Evolutionary conservation across 2,329 filamentous ascomycete species (phyloP), one percentile per base, ranked within the genome.

Genomic region (Incumbomyces delicatus): DNA sequence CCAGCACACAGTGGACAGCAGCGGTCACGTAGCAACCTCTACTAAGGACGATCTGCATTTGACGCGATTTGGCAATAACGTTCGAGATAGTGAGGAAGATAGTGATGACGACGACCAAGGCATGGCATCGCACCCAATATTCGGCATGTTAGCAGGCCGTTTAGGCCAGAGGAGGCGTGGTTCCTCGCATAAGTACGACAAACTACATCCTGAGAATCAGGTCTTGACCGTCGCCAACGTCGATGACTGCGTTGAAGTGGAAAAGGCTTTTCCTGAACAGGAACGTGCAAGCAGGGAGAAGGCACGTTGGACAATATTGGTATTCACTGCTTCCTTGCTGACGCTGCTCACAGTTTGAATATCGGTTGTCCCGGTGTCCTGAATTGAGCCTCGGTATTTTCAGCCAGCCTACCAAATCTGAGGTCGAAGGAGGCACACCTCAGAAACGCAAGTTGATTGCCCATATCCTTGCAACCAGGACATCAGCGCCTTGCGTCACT

Each of bases 311-410:
- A 27, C 22, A 27, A 27, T 8, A 27, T 27, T 27, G 22, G 8
- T 27, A 8, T 27, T 27, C 22, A 27, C 22, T 8, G 22, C 22
- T 27, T 27, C 22, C 22, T 27, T 47, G 12, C 36, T 43, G 17
- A 40, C 39, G 13, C 12, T 20, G 22, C 10, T 27, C 33, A 27
- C 59, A 90, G 85, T 79, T 92, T 59, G 68, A 76, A 47, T 94
- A 94, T 65, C 83, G 87, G 51, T 76, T 94, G 20, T 76, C 74
- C 20, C 75, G 72, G 59, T 89, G 84, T 61, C 81, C 84, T 33
- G 84, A 89, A 59, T 75, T 95, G 46, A 83, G 78, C 61, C 71
- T 89, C 44, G 89, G 88, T 22, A 67, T 95, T 46, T 95, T 90
- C 69, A 85, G 83, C 60, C 72, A 58, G 62, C 74, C 58, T 67